Base-by-base conservation (phyloP, 2,329 filamentous ascomycete genomes). In the Xylaria sp. region DNA sequence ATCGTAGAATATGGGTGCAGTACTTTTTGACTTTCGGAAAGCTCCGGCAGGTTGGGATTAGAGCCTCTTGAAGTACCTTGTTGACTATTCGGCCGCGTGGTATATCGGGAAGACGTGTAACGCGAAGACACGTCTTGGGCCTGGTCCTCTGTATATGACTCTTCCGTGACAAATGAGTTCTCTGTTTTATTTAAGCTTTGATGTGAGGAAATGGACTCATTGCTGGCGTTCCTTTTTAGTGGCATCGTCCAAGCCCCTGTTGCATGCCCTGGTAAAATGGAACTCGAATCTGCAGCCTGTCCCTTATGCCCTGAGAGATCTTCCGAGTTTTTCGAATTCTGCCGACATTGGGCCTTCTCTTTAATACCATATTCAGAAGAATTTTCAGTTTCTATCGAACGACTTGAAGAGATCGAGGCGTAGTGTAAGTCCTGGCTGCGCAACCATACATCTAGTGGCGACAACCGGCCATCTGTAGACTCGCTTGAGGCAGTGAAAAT, bases 401-500 rank as follows among this genome's bases (percentile, higher is more conserved):
- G 70, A n/a, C 70, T 75, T 28, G 75, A 74, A 34, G 70, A 46
- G 10, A 64, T 59, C 25, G 74, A 77, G 55, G 51, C 55, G 13
- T 68, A 66, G 32, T 75, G 75, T 13, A 76, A 54, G 23, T 73
- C 72, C 66, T 78, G 76, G 23, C 72, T 78, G 10, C 77, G 70
- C 51, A 79, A 63, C 78, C 78, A 79, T 32, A 78, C 63, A 54
- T 78, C 73, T 28, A 79, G 65, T 25, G 76, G 76, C 5, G 77
- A 79, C 64, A 73, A 67, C 23, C 70, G 70, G 37, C 70, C 72
- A 28, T 66, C 64, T 23, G 54, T 66, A 34, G 67, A 70, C 50
- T 75, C 70, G 20, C 71, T 44, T 10, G 64, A 65, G 44, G 63
- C 25, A 37, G 10, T 62, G 15, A 55, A 68, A 25, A 51, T 48